These are phyloP conservation scores for Curvularia lunata DNA, from an alignment of 2,329 filamentous ascomycete genomes.

Conservation along the genomic window DNA sequence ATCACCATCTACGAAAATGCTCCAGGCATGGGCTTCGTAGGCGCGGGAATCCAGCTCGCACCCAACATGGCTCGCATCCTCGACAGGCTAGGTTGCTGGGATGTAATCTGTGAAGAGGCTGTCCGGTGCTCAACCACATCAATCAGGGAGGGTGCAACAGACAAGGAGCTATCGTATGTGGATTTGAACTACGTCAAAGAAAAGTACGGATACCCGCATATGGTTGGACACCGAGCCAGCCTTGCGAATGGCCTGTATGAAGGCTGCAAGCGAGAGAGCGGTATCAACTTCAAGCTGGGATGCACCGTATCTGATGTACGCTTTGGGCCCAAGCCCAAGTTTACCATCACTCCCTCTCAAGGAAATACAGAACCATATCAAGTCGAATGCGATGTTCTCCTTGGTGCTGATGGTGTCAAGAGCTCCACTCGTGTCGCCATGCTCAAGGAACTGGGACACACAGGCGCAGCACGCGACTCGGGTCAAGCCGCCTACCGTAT, in stretches of 20 bases:
- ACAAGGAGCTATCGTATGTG: conserved; percentile 74
- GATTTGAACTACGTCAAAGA: conserved; percentile 69
- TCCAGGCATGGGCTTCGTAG: conserved; percentile 77
- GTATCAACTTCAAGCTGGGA: conserved; percentile 72
- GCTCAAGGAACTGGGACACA: conserved; percentile 59
- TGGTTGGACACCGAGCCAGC: conserved; percentile 77
- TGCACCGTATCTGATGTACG: conserved; percentile 62
- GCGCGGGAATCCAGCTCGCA: conserved; percentile 82
- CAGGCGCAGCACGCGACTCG: conserved; percentile 68
- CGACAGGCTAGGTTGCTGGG: conserved; percentile 75
- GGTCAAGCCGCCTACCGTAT: conserved; percentile 81
- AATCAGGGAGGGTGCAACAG: conserved; percentile 73
- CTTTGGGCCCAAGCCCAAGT: conserved; percentile 63
- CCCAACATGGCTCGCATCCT: conserved; percentile 83
- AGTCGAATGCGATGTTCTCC: conserved; percentile 57
- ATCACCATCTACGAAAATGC: conserved; percentile 78
- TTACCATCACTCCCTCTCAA: conserved; percentile 64
- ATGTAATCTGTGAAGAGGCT: conserved; percentile 71
- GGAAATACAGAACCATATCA: conserved; percentile 60
- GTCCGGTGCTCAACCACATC: conserved; percentile 74
- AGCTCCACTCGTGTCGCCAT: conserved; percentile 57
- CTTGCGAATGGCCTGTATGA: conserved; percentile 73
- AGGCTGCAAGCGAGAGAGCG: conserved; percentile 67
- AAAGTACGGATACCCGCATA: conserved; percentile 77
- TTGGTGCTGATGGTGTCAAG: conserved; percentile 59